Evolutionary conservation across 805 yeast species (phyloP), one percentile per base, ranked within the genome.

Genomic region (Saccharomycopsis fodiens): DNA sequence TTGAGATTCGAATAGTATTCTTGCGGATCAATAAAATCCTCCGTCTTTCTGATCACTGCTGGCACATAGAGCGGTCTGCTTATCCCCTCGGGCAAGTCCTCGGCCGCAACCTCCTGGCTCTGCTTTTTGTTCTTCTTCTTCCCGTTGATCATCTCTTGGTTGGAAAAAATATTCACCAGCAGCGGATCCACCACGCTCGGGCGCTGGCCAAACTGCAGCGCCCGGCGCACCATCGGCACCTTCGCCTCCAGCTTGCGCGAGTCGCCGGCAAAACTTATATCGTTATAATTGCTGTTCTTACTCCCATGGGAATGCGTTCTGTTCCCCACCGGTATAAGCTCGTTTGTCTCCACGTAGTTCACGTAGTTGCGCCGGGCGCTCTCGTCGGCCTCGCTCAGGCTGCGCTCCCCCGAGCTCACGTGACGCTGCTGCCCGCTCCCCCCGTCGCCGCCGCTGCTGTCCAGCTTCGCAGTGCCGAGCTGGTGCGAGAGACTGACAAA

Each of bases 1-100:
- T 47, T 47, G 31, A 40, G 10, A 15, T 40, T 43, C 12, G 32
- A 17, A 31, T 50, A 47, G 37, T 43, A 50, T 17, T 47, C 50
- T 22, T 42, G 19, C n/a, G 39, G 32, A 22, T 39, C 41, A 19
- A 50, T 50, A 13, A 25, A 39, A 23, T 50, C 53, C 41, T 50
- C 48, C 16, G 53, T 50, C 31, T 41, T 42, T 59, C 69, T 63
- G 39, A 77, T 62, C 12, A 77, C 83, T 0, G 82, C 82, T 2
- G 83, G 83, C 0, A 76, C 69, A 49, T 76, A 77, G 67, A 77
- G 61, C 6, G 82, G 82, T 47, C 75, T 69, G 47, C 78, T 61
- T 17, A 50, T 37, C 7, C 53, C 53, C 35, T 50, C 53, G 7
- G 46, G 50, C 12, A 46, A 38, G 15, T 49, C 53, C n/a, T 27